Base-by-base conservation (phyloP, 805 yeast species). In the Saccharomycopsis microspora region DNA sequence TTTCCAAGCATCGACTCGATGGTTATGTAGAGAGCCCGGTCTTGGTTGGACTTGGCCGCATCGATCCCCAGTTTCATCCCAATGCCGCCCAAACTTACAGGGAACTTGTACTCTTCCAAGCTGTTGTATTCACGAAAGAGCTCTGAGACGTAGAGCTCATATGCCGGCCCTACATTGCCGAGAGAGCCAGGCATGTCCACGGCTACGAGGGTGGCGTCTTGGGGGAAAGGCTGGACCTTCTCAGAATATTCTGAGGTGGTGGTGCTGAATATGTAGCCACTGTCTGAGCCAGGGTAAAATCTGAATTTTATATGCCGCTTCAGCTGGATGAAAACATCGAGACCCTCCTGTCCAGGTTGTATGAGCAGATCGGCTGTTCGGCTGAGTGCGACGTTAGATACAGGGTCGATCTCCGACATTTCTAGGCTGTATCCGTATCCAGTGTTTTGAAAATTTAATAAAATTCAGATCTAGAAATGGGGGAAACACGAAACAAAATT, bases 331-430 rank as follows among this genome's bases (percentile, higher is more conserved):
- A 50, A 50, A 11, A 9, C 35, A 29, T 38, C 19, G n/a, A 43
- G 38, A n/a, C 44, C 31, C 9, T 40, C 47, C 30, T 43, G 42
- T 4, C 44, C 40, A 9, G 27, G 41, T 9, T 43, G 42, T 31
- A 47, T 35, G 8, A 47, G 36, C 28, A 47, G 50, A 11, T 19
- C 35, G 57, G 54, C 65, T 8, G 41, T 38, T 29, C 49, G 40
- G 30, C 45, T 41, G 27, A 46, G 31, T 28, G 38, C 38, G 8
- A 46, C 45, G 31, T 46, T 41, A 8, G 49, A 27, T 27, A 30
- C 10, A 6, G 45, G 49, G 36, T 46, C 49, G 28, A 42, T 41
- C 9, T 43, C 44, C 36, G 30, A 35, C 48, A 45, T 45, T 19
- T 19, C 19, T 19, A 19, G 19, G 19, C 19, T 19, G 19, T 19